phyloP scores from a whole-genome alignment of 257 asterid genomes.

The Leonotis leonurus region DNA sequence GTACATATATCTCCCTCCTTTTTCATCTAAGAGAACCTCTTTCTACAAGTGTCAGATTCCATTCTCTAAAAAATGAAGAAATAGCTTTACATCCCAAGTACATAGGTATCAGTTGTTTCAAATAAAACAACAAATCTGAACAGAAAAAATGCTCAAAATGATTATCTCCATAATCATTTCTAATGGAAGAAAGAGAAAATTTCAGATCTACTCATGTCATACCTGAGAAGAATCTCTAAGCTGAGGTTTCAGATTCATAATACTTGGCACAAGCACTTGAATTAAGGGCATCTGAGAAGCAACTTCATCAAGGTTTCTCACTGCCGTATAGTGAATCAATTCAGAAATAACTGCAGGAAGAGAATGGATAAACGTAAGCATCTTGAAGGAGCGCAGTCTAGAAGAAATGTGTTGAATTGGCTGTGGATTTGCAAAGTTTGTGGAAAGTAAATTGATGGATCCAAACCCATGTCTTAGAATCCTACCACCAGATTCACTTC shows the following conservation, averaged over 20 bases:
- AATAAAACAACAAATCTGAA: conserved; percentile 1
- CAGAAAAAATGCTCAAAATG: not conserved
- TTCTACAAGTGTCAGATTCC: not conserved
- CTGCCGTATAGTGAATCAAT: conserved; percentile 80
- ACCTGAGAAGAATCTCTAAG: conserved; percentile 96
- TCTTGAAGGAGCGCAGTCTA: not conserved
- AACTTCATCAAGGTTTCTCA: conserved; percentile 59
- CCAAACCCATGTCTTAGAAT: not conserved
- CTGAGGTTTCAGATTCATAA: conserved; percentile 77
- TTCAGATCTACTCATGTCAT: conserved; percentile 15
- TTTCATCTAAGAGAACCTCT: not conserved
- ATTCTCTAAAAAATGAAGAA: conserved; percentile 1
- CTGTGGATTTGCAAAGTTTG: not conserved
- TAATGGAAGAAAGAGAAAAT: not conserved
- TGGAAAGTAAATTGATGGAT: not conserved
- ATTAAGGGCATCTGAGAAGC: conserved; percentile 82
- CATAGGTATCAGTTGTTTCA: conserved; percentile 9
- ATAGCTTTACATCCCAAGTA: conserved; percentile 3
- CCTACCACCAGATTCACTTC: not conserved
- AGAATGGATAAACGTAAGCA: conserved; percentile 18
- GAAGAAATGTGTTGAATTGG: not conserved
- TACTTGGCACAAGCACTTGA: conserved; percentile 84
- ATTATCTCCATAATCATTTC: conserved; percentile 5
- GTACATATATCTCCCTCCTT: not conserved
- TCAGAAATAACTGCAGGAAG: conserved; percentile 81